Evolutionary conservation across 2,329 filamentous ascomycete species (phyloP).

Genomic region (Xylaria sp.): DNA sequence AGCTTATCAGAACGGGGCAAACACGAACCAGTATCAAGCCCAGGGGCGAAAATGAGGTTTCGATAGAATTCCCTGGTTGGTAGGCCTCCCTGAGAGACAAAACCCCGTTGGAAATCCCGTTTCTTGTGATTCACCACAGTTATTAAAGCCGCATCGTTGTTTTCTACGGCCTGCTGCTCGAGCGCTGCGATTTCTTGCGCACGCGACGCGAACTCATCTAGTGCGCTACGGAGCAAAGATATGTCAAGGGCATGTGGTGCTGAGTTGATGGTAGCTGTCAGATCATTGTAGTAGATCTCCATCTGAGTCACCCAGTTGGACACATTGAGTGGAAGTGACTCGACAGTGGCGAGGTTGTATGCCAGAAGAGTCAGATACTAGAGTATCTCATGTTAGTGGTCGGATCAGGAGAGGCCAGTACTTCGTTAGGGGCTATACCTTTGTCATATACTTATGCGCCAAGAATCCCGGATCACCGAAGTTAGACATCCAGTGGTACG

Average conservation of each 20-base stretch:
- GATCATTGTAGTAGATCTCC: conserved; percentile 46
- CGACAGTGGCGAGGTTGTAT: conserved; percentile 47
- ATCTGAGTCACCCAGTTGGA: conserved; percentile 49
- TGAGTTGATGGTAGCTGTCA: conserved; percentile 43
- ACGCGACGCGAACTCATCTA: conserved; percentile 44
- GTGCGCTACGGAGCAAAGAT: conserved; percentile 45
- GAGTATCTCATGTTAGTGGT: background rate
- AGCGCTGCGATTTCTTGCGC: conserved; percentile 43
- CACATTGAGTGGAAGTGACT: conserved; percentile 48
- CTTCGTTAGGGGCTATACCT: conserved; percentile 44
- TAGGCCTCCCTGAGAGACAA: conserved; percentile 54
- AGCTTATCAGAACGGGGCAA: background rate
- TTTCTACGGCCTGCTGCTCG: conserved; percentile 40
- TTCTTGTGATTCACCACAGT: conserved; percentile 53
- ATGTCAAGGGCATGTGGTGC: conserved; percentile 46
- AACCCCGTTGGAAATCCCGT: conserved; percentile 54
- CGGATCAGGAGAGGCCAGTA: background rate
- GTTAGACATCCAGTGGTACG: conserved; percentile 81
- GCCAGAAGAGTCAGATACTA: conserved; percentile 48
- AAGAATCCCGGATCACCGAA: conserved; percentile 72
- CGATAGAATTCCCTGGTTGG: conserved; percentile 52
- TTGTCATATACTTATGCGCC: conserved; percentile 64
- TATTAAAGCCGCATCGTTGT: conserved; percentile 40
- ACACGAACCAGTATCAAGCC: conserved; percentile 52
- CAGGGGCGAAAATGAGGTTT: conserved; percentile 55